Evolutionary conservation across 2,329 filamentous ascomycete species (phyloP), one percentile per base, ranked within the genome.

Genomic region (Alternaria arborescens): DNA sequence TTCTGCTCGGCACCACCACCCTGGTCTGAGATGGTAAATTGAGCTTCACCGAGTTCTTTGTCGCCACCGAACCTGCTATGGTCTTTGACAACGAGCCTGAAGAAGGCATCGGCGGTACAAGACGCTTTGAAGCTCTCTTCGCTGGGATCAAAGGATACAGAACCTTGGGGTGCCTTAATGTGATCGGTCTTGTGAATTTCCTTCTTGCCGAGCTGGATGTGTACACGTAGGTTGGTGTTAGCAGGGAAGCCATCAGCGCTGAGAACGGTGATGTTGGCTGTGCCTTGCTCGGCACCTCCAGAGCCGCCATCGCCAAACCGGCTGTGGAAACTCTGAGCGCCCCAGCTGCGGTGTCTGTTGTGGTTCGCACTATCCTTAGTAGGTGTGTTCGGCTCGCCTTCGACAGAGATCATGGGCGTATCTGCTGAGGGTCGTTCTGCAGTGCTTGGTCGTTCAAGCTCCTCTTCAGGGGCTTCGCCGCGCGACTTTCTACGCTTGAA

Each of bases 1-100:
- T 87, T 83, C 82, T 94, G 95, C 69, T 94, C 90, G 30, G 84
- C 81, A 32, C 85, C 82, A 3, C 87, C 86, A 8, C 85, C 84
- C 66, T 87, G 85, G 75, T 99, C 94, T 66, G 94, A 93, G n/a
- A 99, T 87, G 75, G 96, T 94, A 81, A 97, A 97, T n/a, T 91
- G 77, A 5, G 87, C 87, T 73, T 98, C 94, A 54, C 95, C 95
- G 0, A 99, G 85, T 60, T 90, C 87, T 57, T 94, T 90, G 75
- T 96, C 93, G 59, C 88, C 90, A 52, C 92, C 91, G 73, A 98
- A 94, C 1, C 89, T 91, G 71, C 91, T 88, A 73, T 97, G 92
- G 70, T 93, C 91, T 76, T 93, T 93, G 63, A 93, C 93, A 65
- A 91, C 87, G 62, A 99, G 77, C 76, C 93, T 91, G 86, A 97